Evolutionary conservation across 108 stramenopile genomes (phyloP).

Genomic region (Nitzschia palea): DNA sequence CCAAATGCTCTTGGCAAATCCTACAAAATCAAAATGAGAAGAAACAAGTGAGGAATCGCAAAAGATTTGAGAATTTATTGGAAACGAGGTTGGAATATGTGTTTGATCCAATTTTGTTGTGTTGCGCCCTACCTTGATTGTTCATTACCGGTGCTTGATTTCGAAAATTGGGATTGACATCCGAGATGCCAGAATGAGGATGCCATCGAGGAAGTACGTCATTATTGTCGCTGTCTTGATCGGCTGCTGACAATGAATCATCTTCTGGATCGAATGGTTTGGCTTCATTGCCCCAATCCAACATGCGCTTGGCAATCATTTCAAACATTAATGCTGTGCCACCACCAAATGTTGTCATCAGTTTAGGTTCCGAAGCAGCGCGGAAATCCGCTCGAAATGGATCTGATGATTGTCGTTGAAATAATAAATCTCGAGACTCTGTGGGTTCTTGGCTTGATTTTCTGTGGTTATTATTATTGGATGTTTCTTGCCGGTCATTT

Average conservation of each 20-base stretch:
- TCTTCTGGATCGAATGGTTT: conserved; percentile 25
- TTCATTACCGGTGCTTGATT: conserved; percentile 72
- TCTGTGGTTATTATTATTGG: too few relatives aligned
- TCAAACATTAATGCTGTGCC: conserved; percentile 72
- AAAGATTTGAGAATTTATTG: too few relatives aligned
- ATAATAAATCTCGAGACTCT: neutral
- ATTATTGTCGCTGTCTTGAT: neutral
- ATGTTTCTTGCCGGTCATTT: too few relatives aligned
- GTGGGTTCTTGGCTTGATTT: too few relatives aligned
- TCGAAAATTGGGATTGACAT: conserved; percentile 73
- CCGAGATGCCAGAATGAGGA: conserved; percentile 59
- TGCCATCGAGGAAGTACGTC: conserved; percentile 53
- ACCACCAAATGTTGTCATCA: conserved; percentile 49
- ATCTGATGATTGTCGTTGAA: conserved; percentile 5
- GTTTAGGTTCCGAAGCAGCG: neutral
- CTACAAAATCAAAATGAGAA: conserved; percentile 8
- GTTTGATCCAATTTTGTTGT: too few relatives aligned
- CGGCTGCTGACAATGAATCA: neutral
- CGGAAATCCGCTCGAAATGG: conserved; percentile 24
- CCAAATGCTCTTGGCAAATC: conserved; percentile 69
- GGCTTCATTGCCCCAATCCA: conserved; percentile 48
- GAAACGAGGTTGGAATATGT: too few relatives aligned
- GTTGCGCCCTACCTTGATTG: conserved; percentile 44
- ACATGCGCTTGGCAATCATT: conserved; percentile 65
- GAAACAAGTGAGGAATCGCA: too few relatives aligned